Evolutionary conservation across 2,329 filamentous ascomycete genomes (phyloP).

Genomic region (Fusarium redolens): DNA sequence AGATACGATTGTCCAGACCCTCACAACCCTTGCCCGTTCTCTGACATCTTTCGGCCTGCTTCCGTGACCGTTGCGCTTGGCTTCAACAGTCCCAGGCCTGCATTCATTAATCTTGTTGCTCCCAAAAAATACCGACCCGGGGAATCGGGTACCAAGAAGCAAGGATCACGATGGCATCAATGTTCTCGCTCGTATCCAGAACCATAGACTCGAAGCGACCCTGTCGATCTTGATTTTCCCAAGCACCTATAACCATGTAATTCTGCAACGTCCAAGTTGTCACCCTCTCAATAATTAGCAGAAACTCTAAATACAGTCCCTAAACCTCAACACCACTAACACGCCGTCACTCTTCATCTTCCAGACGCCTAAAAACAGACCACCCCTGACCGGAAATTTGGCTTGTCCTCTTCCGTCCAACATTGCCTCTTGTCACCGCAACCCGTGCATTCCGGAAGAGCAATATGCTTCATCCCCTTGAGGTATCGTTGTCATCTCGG

Average conservation of each 20-base stretch:
- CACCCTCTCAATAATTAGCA: background rate
- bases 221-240: constrained; percentile 26
- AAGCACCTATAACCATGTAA: background rate
- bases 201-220: background rate
- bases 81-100: background rate
- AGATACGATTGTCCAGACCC: constrained; percentile 5
- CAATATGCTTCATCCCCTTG: constrained; percentile 7
- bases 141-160: background rate
- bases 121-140: background rate
- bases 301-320: constrained; percentile 14
- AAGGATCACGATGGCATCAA: constrained; percentile 17
- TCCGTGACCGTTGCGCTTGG: background rate
- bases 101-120: constrained; percentile 1
- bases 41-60: constrained; percentile 14
- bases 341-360: background rate
- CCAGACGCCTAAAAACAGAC: background rate
- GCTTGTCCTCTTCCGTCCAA: constrained; percentile 6
- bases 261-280: background rate
- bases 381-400: background rate
- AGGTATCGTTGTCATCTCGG: constrained; percentile 15
- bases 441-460: background rate
- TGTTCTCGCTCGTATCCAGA: background rate
- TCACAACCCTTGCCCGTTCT: background rate
- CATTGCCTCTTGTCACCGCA: background rate
- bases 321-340: background rate